Base-by-base conservation (phyloP, 345 rosid genomes). In the Cardamine resedifolia region DNA sequence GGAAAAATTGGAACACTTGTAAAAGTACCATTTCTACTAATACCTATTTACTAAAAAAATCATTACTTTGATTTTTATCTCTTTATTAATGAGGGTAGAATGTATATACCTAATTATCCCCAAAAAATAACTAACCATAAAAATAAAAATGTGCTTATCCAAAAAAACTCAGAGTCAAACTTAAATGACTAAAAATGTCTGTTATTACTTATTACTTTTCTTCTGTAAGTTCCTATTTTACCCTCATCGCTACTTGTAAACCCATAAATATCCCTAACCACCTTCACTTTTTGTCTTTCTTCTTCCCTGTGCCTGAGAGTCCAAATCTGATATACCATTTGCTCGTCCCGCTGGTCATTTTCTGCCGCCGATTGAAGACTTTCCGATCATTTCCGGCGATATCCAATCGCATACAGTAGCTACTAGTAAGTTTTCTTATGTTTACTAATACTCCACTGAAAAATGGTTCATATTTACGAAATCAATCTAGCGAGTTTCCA, bases 321-420 rank as follows among this genome's bases (percentile, higher is more conserved):
- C 71, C 66, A 55, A 63, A 56, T 50, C 51, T 62, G 79, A 64
- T 76, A 76, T 58, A 41, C 50, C 39, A 39, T 38, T 38, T 26
- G 14, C 53, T 70, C 11, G 0, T 55, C 36, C 66, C 66, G 58
- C 79, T 67, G 62, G 75, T 76, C 71, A 76, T 45, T 62, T 36
- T 2, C 65, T 15, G 30, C 66, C 71, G 62, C 38, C 55, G 65
- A 45, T 68, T 33, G 12, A 52, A 9, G 52, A 4, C 0, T 34
- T 21, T 4, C 58, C 26, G 75, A 63, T 76, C 52, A 34, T 12
- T 1, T 63, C 30, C 52, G 43, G 43, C 28, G 64, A 53, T 75
- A 19, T 31, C 18, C 15, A 12, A 44, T 62, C 64, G 33, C 51
- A 23, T 4, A 14, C 16, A 31, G 19, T 16, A 33, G 3, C 12